Evolutionary conservation across 164 flowering plant species (phyloP).

Genomic region (Pachysandra terminalis): DNA sequence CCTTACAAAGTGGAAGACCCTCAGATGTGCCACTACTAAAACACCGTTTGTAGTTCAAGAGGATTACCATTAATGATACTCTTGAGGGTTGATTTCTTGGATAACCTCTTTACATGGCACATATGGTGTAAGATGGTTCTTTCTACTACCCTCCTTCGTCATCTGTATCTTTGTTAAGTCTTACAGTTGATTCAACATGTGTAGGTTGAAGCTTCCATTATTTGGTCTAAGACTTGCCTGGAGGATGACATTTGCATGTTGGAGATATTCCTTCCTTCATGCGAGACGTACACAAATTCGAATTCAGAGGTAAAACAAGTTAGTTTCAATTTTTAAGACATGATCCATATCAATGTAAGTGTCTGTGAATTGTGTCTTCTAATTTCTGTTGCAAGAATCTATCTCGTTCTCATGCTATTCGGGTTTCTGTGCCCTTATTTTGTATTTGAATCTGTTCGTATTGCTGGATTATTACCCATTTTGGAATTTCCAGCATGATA

Average conservation of each 20-base stretch:
- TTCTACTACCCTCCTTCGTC: not conserved
- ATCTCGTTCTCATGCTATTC: not conserved
- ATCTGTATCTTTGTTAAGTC: slow-evolving; percentile 4
- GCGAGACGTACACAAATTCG: slow-evolving; percentile 33
- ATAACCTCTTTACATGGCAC: not conserved
- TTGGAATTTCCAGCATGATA: slow-evolving; percentile 36
- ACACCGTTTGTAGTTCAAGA: not conserved
- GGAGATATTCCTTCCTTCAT: slow-evolving; percentile 31
- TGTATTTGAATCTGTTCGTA: not conserved
- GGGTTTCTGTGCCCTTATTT: not conserved
- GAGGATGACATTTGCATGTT: slow-evolving; percentile 44
- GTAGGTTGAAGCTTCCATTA: slow-evolving; percentile 68
- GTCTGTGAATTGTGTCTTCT: not conserved
- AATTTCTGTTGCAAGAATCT: not conserved
- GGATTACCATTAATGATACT: not conserved
- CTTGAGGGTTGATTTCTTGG: not conserved
- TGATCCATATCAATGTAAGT: not conserved
- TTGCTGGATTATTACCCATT: slow-evolving; percentile 7
- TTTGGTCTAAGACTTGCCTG: slow-evolving; percentile 47
- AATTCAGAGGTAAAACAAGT: slow-evolving; percentile 44
- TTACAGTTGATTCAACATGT: slow-evolving; percentile 11
- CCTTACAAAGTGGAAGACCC: not conserved
- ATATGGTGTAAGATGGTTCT: not conserved
- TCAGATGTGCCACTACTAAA: not conserved
- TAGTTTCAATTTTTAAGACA: not conserved